A percentile compares a stretch with the other conserved stretches of the same genome.
These are phyloP conservation scores for Flaveria sonorensis DNA, from an alignment of 129 eudicot genomes.

Conservation along the genomic window DNA sequence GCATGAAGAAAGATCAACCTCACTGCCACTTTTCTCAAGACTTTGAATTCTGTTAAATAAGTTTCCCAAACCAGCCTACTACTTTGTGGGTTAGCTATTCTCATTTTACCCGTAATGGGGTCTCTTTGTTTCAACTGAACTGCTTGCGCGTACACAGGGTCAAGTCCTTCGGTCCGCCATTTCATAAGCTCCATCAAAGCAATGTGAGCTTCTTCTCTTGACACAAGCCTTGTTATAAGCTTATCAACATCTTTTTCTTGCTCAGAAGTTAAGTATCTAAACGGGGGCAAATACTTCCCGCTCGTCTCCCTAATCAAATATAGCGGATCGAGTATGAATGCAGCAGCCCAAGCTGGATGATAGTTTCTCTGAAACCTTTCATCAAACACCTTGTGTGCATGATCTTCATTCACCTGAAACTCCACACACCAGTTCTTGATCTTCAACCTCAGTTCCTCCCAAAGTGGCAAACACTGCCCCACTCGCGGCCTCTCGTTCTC, in stretches of 20 bases:
- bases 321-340: constrained; percentile 82
- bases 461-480: constrained; percentile 84
- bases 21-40: constrained; percentile 79
- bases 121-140: constrained; percentile 84
- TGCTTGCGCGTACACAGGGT: constrained; percentile 88
- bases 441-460: constrained; percentile 74
- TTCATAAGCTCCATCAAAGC: constrained; percentile 91
- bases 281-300: constrained; percentile 88
- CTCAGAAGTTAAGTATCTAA: constrained; percentile 65
- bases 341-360: constrained; percentile 95
- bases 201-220: constrained; percentile 81
- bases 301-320: constrained; percentile 65
- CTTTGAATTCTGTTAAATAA: constrained; percentile 70
- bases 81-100: constrained; percentile 77
- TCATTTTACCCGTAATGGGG: constrained; percentile 73
- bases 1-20: constrained; percentile 82
- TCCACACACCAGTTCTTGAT: constrained; percentile 71
- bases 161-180: constrained; percentile 94
- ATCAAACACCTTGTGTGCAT: constrained; percentile 61
- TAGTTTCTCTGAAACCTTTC: constrained; percentile 71
- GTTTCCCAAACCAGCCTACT: constrained; percentile 95
- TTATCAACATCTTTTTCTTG: constrained; percentile 87
- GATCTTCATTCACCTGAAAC: constrained; percentile 55
- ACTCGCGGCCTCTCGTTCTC: constrained; percentile 66
- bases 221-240: constrained; percentile 76